Percentiles rank a stretch among this genome's conserved stretches.
Conservation (phyloP, 2,329 filamentous ascomycete species). For the Xylariaceae sp. region DNA sequence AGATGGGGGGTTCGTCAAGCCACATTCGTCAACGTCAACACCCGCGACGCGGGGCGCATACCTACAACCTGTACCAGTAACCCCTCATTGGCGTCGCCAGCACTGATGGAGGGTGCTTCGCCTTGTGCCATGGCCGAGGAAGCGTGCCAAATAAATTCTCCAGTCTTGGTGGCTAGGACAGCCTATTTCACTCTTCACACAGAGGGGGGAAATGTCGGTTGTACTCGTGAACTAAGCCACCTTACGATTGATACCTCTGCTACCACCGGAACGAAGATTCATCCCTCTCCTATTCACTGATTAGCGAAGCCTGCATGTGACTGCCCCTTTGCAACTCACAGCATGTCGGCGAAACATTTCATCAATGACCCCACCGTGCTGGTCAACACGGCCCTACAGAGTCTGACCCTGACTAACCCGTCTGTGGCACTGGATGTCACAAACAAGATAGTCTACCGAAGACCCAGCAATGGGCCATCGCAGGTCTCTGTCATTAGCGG, state of each 20-base stretch:
- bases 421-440: constrained; percentile 70
- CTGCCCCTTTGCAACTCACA: constrained; percentile 1
- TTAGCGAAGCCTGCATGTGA: not conserved
- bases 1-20: not conserved
- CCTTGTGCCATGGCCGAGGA: no score
- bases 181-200: no score
- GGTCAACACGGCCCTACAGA: constrained; percentile 70
- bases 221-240: not conserved
- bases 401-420: constrained; percentile 79
- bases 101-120: no score
- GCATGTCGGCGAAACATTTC: constrained; percentile 73
- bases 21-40: not conserved
- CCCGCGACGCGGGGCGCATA: not conserved
- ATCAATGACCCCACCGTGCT: constrained; percentile 77
- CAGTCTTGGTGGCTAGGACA: no score
- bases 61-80: no score
- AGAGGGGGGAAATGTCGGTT: not conserved
- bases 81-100: no score
- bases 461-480: constrained; percentile 46
- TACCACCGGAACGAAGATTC: not conserved
- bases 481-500: constrained; percentile 83
- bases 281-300: not conserved
- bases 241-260: not conserved
- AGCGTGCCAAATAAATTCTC: not conserved
- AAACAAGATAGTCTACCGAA: constrained; percentile 81